Evolutionary conservation across 805 yeast species (phyloP).

Genomic region (Nakazawaea siamensis): DNA sequence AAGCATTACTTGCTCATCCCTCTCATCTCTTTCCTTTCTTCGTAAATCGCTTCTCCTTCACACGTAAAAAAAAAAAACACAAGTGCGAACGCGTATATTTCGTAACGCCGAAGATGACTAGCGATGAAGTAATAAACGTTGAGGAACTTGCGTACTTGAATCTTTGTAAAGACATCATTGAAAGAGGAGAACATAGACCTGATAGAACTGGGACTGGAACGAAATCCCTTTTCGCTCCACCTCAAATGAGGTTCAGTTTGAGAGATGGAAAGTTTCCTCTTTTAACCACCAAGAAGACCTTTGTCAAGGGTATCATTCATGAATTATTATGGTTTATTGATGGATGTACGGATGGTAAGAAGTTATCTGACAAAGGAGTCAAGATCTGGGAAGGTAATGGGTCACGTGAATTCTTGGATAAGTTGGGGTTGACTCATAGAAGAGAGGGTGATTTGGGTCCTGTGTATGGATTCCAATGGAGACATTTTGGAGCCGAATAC

Average conservation of each 20-base stretch:
- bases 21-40: too few relatives aligned
- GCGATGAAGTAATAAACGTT: conserved; percentile 18
- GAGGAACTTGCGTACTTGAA: conserved; percentile 87
- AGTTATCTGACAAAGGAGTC: conserved; percentile 75
- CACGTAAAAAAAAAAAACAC: too few relatives aligned
- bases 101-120: not conserved
- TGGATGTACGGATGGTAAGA: conserved; percentile 85
- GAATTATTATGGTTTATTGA: conserved; percentile 90
- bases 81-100: too few relatives aligned
- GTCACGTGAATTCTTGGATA: conserved; percentile 81
- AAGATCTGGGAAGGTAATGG: conserved; percentile 99
- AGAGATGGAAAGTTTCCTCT: conserved; percentile 73
- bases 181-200: conserved; percentile 83
- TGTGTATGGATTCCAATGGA: conserved; percentile 98
- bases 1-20: too few relatives aligned
- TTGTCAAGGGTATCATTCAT: conserved; percentile 78
- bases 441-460: conserved; percentile 96
- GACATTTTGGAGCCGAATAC: conserved; percentile 96
- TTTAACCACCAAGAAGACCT: conserved; percentile 88
- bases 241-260: conserved; percentile 80
- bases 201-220: conserved; percentile 99
- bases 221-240: conserved; percentile 85
- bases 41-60: too few relatives aligned
- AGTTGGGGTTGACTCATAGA: conserved; percentile 69
- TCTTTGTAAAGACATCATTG: conserved; percentile 66